These are phyloP conservation scores for Candida gigantensis DNA, from an alignment of 1,139 yeast species.

Conservation along the genomic window DNA sequence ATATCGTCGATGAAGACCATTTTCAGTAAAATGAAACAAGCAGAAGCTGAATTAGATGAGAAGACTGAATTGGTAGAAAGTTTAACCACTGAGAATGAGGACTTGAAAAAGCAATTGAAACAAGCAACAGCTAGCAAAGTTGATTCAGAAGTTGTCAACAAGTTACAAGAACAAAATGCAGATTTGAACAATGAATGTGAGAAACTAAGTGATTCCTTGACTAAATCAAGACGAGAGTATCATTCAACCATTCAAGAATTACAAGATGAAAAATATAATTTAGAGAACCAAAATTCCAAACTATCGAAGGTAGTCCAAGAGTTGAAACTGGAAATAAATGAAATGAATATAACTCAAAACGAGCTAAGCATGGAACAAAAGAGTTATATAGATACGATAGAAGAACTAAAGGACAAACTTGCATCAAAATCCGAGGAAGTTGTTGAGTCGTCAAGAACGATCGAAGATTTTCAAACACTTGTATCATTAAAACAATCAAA, in stretches of 20 bases:
- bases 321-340: conserved; percentile 43
- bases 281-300: conserved; percentile 40
- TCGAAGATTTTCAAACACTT: conserved; percentile 13
- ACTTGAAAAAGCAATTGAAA: conserved; percentile 18
- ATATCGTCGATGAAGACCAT: conserved; percentile 79
- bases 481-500: conserved; percentile 11
- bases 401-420: conserved; percentile 46
- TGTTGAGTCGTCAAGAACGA: conserved; percentile 13
- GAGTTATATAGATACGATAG: conserved; percentile 41
- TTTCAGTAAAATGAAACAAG: conserved; percentile 72
- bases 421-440: conserved; percentile 24
- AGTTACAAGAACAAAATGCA: conserved; percentile 43
- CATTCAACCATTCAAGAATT: conserved; percentile 43
- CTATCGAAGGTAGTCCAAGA: conserved; percentile 41
- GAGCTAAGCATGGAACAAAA: conserved; percentile 50
- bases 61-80: conserved; percentile 43
- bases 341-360: conserved; percentile 45
- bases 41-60: conserved; percentile 69
- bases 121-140: conserved; percentile 19
- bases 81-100: conserved; percentile 32
- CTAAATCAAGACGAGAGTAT: conserved; percentile 45
- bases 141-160: conserved; percentile 23
- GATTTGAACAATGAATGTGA: conserved; percentile 70
- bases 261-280: conserved; percentile 48
- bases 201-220: conserved; percentile 52